These are phyloP conservation scores for Penicillium bialowiezense DNA, from an alignment of 495 filamentous ascomycete species.

Conservation along the genomic window DNA sequence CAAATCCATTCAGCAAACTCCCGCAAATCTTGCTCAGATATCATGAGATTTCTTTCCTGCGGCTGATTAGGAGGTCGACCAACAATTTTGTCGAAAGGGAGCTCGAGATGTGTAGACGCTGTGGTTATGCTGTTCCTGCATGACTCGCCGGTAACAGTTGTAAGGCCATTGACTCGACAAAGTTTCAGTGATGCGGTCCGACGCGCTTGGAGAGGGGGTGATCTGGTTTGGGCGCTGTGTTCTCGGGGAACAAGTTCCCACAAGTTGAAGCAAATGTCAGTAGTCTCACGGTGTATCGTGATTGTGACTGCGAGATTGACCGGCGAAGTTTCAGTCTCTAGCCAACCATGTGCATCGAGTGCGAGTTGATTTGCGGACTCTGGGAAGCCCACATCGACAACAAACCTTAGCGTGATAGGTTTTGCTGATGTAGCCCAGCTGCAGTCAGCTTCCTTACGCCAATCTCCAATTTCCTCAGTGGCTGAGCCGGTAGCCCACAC, in stretches of 20 bases:
- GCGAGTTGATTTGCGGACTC: constrained; percentile 20
- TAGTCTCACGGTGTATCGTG: constrained; percentile 12
- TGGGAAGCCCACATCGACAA: constrained; percentile 21
- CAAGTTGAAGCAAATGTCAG: constrained; percentile 15
- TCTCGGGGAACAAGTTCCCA: constrained; percentile 16
- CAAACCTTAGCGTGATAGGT: background rate
- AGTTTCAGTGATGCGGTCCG: constrained; percentile 18
- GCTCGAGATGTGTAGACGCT: constrained; percentile 15
- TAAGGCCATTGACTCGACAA: constrained; percentile 16
- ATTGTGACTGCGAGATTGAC: constrained; percentile 21
- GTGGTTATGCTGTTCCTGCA: constrained; percentile 12
- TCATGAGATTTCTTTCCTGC: constrained; percentile 16
- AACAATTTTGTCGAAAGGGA: constrained; percentile 21
- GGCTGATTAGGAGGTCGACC: constrained; percentile 14
- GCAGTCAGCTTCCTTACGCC: too few species aligned
- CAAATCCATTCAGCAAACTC: constrained; percentile 19
- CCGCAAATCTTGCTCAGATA: constrained; percentile 18
- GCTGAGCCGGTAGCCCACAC: too few species aligned
- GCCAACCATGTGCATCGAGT: constrained; percentile 18
- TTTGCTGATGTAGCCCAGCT: too few species aligned
- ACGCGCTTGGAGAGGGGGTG: constrained; percentile 9
- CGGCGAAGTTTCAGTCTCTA: constrained; percentile 19
- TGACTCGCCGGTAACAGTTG: constrained; percentile 16
- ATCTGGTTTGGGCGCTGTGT: constrained; percentile 8
- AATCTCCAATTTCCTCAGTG: too few species aligned